phyloP scores from a whole-genome alignment of 495 filamentous ascomycete species.

The Paragyromitra xinjiangensis region DNA sequence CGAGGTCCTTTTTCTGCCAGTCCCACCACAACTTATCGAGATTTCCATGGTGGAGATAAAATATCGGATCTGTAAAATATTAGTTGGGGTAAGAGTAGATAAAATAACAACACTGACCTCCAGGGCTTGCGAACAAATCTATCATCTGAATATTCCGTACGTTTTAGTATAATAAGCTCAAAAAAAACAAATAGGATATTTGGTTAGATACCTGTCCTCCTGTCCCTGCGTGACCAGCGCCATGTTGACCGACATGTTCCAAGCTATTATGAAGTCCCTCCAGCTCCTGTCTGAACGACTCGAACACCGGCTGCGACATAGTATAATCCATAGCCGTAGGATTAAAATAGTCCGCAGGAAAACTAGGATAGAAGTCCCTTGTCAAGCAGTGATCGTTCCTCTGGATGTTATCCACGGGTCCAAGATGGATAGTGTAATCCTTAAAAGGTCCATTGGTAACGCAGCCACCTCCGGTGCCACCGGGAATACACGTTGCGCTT shows the following conservation, averaged over 20 bases:
- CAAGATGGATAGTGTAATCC: slow-evolving; percentile 33
- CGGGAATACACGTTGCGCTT: slow-evolving; percentile 15
- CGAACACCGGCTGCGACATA: slow-evolving; percentile 60
- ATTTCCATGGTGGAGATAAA: slow-evolving; percentile 65
- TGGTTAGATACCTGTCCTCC: slow-evolving; percentile 27
- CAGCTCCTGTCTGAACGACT: slow-evolving; percentile 64
- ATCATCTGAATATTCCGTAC: slow-evolving; percentile 12
- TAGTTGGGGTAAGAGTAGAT: slow-evolving; percentile 5
- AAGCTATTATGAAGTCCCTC: slow-evolving; percentile 15
- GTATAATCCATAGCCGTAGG: slow-evolving; percentile 33
- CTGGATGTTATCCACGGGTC: slow-evolving; percentile 61
- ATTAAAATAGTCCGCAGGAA: slow-evolving; percentile 52
- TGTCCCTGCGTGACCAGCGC: slow-evolving; percentile 61
- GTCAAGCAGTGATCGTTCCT: slow-evolving; percentile 65
- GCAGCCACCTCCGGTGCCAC: slow-evolving; percentile 62
- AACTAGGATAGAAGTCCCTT: slow-evolving; percentile 68
- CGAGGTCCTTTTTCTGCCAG: slow-evolving; percentile 63
- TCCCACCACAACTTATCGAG: slow-evolving; percentile 65
- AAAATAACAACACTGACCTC: slow-evolving; percentile 35
- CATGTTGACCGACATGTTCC: slow-evolving; percentile 68
- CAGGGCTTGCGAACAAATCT: slow-evolving; percentile 48
- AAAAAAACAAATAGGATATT: background rate
- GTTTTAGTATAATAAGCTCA: background rate
- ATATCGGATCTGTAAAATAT: slow-evolving; percentile 61
- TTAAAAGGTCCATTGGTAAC: slow-evolving; percentile 44